Evolutionary conservation across 306 rosid species (phyloP).

Genomic region (Adenanthera pavonina): DNA sequence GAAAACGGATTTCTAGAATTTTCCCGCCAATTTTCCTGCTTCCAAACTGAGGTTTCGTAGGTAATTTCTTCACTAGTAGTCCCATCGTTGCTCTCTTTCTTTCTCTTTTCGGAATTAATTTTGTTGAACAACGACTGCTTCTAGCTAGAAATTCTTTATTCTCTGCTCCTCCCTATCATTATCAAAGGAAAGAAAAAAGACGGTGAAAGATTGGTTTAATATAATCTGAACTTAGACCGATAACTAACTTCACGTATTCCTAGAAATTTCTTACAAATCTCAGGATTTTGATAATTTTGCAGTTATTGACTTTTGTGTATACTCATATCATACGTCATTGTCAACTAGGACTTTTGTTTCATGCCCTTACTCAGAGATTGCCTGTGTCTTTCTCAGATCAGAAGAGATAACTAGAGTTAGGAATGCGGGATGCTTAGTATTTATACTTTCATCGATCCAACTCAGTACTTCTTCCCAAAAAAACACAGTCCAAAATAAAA

Average conservation of each 20-base stretch:
- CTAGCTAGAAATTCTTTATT: background rate
- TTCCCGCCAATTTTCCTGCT: conserved; percentile 46
- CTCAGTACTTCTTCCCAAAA: background rate
- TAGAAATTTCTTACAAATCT: background rate
- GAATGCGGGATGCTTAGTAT: background rate
- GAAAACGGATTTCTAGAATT: conserved; percentile 20
- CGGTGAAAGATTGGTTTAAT: conserved; percentile 10
- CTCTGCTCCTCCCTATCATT: background rate
- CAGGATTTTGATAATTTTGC: background rate
- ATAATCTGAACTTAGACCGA: background rate
- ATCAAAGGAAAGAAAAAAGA: conserved; percentile 61
- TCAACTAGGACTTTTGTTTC: background rate
- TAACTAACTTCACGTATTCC: background rate
- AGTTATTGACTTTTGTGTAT: background rate
- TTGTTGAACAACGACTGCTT: background rate
- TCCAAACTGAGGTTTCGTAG: too few species aligned
- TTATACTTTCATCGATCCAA: conserved; percentile 5
- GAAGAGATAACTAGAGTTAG: background rate
- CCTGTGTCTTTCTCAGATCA: background rate
- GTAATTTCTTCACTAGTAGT: background rate
- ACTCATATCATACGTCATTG: background rate
- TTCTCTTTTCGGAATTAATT: background rate
- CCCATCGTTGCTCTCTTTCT: background rate
- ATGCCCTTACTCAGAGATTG: background rate
- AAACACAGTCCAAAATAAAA: conserved; percentile 25